Evolutionary conservation across 352 stramenopile species (phyloP), one percentile per base, ranked within the genome.

Genomic region (Thraustochytrium sp.): DNA sequence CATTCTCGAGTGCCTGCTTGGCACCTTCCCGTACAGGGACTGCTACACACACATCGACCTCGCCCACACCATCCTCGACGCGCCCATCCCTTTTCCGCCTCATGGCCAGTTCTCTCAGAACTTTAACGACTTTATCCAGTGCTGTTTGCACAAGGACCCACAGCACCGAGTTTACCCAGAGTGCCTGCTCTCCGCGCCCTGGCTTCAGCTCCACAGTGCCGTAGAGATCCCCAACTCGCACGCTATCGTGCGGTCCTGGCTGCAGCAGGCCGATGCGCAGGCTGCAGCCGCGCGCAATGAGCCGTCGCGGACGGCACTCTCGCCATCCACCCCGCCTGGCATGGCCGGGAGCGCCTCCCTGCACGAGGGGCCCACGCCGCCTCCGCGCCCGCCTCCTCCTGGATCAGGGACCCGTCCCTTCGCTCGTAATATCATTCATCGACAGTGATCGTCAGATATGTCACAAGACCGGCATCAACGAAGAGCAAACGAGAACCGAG

Each of bases 1-100:
- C n/a, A 38, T 98, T 48, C 91, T 98, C 82, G 93, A 99, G 87
- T 91, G 91, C 13, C 89, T 92, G 29, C 94, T 91, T 26, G 94
- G 93, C 72, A 87, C 94, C 31, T 96, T 91, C 76, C 94, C 93
- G 51, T 98, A 96, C 85, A 86, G 88, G 46, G 92, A 92, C 82
- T 89, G 92, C 85, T 89, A 89, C 55, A 93, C 89, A 34, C 91
- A 88, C 75, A 94, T 96, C 82, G 92, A 87, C 36, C 76, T 85
- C 36, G 86, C 78, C 9, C 59, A 84, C 36, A 85, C 73, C 23
- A 84, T 87, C 29, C 54, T 87, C 18, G 82, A 88, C 21, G 51
- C 76, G 11, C 36, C 31, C 1, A 31, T 76, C 21, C 76, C 86
- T 29, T 26, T 78, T 21, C 51, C 84, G 13, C 40, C 84, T 2